phyloP scores from a whole-genome alignment of 2,329 filamentous ascomycete genomes.

The Neofusicoccum ribis region DNA sequence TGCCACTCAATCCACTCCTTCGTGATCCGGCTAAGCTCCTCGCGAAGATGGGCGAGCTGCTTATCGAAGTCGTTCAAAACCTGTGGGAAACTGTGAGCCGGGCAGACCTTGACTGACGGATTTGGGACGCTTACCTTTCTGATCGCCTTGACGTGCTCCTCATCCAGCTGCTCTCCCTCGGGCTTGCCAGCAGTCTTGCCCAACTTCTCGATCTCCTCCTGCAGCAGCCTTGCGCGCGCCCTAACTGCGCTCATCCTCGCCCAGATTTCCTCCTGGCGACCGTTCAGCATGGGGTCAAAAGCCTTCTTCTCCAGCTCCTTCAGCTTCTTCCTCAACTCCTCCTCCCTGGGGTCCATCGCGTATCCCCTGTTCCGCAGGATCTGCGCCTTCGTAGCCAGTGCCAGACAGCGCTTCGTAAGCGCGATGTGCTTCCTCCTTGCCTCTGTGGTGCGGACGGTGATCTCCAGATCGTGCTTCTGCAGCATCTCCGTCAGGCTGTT shows the following conservation, averaged over 20 bases:
- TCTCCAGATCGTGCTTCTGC: conserved; percentile 73
- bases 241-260: conserved; percentile 74
- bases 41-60: conserved; percentile 73
- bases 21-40: conserved; percentile 60
- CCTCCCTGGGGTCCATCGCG: conserved; percentile 75
- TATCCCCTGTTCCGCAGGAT: conserved; percentile 80
- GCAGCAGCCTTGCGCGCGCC: conserved; percentile 70
- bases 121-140: conserved; percentile 63
- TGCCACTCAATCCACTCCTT: conserved; percentile 62
- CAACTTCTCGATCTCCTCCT: conserved; percentile 71
- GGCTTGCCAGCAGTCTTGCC: conserved; percentile 52
- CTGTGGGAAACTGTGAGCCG: conserved; percentile 44
- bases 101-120: not conserved
- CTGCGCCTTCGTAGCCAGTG: conserved; percentile 76
- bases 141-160: conserved; percentile 69
- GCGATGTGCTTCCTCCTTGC: conserved; percentile 71
- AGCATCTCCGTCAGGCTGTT: conserved; percentile 70
- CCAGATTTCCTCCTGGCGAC: conserved; percentile 82
- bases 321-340: conserved; percentile 73
- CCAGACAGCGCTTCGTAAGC: conserved; percentile 70
- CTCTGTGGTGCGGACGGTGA: conserved; percentile 71
- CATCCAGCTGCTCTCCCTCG: conserved; percentile 59
- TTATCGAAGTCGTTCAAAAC: conserved; percentile 80
- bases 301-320: conserved; percentile 67
- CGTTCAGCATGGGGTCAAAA: conserved; percentile 72